Percentiles rank a stretch among this genome's conserved stretches.
Conservation (phyloP, 257 asterid genomes). For the Jaltomata sinuosa region DNA sequence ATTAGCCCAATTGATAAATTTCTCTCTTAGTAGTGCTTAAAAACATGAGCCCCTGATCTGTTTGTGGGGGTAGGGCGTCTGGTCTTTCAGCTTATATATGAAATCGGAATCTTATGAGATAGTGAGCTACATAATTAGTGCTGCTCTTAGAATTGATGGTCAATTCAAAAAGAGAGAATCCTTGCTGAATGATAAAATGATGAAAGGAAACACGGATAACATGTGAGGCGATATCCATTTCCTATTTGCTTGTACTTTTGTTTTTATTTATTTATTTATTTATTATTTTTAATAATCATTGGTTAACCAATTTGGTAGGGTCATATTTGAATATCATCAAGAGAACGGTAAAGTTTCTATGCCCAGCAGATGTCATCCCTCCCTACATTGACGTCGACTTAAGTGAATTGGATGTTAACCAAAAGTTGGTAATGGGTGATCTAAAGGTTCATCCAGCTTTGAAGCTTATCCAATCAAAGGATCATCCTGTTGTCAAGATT, state of each 20-base stretch:
- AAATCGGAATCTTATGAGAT: background rate
- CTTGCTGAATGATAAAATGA: background rate
- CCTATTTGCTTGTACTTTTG: background rate
- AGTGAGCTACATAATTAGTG: background rate
- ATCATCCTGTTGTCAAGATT: conserved; percentile 40
- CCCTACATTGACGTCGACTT: conserved; percentile 84
- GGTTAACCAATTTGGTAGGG: conserved; percentile 33
- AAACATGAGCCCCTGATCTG: background rate
- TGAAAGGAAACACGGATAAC: background rate
- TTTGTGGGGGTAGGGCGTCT: background rate
- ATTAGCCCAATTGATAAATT: background rate
- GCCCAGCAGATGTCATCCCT: conserved; percentile 88
- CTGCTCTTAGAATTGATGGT: background rate
- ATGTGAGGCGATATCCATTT: background rate
- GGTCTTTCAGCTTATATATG: background rate
- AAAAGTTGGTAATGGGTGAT: conserved; percentile 63
- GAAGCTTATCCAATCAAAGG: conserved; percentile 35
- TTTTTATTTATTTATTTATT: background rate
- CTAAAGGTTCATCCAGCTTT: conserved; percentile 89
- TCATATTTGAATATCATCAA: conserved; percentile 63
- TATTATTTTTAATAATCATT: background rate
- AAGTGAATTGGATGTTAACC: conserved; percentile 82
- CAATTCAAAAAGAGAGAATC: background rate
- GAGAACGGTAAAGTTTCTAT: conserved; percentile 68
- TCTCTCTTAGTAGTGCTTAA: background rate